A percentile compares a stretch with the other conserved stretches of the same genome.
These are phyloP conservation scores for Pneumocystis murina DNA, from an alignment of 1,139 yeast species.

Conservation along the genomic window DNA sequence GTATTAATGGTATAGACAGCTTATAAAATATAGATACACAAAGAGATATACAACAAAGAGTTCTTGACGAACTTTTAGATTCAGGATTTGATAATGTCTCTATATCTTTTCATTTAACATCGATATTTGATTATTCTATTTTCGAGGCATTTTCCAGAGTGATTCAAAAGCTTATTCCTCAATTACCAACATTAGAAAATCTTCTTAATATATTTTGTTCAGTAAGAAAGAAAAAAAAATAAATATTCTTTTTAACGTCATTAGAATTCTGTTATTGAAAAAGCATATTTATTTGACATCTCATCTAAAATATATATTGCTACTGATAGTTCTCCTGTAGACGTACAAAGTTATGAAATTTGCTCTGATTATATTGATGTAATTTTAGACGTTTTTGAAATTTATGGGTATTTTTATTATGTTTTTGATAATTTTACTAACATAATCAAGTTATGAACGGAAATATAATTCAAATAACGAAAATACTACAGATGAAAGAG, in stretches of 20 bases:
- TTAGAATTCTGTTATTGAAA: constrained; percentile 79
- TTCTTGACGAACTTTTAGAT: constrained; percentile 82
- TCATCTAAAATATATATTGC: constrained; percentile 92
- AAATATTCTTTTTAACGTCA: neutral
- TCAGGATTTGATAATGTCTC: constrained; percentile 84
- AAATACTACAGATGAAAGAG: constrained; percentile 13
- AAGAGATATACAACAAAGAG: constrained; percentile 89
- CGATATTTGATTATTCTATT: constrained; percentile 88
- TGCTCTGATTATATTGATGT: constrained; percentile 96
- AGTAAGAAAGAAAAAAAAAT: neutral
- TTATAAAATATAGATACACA: constrained; percentile 61
- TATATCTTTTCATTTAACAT: constrained; percentile 77
- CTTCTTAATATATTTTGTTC: constrained; percentile 67
- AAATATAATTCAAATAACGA: neutral
- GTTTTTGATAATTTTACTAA: neutral
- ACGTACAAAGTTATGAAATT: constrained; percentile 86
- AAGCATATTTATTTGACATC: constrained; percentile 80
- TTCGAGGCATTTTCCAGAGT: constrained; percentile 91
- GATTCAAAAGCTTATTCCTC: constrained; percentile 79
- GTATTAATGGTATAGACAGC: neutral
- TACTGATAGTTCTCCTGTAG: constrained; percentile 90
- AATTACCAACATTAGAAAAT: constrained; percentile 75
- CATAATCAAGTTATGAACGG: neutral
- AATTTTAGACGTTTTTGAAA: constrained; percentile 60
- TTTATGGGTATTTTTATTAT: constrained; percentile 21